These are phyloP conservation scores for Wickerhamiella azymoides DNA, from an alignment of 805 yeast species.

Conservation along the genomic window DNA sequence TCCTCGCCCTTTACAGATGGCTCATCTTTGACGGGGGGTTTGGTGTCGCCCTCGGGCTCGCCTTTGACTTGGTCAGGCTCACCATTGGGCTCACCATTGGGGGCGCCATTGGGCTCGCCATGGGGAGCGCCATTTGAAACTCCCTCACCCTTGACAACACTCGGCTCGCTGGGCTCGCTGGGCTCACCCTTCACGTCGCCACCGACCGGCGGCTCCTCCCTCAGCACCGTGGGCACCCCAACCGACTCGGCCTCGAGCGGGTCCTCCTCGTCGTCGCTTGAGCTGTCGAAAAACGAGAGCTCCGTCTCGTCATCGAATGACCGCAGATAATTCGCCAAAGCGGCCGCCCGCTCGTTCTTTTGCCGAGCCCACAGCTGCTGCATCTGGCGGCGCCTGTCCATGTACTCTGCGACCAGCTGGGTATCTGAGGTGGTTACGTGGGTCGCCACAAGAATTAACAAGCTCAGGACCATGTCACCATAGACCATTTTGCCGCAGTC, in stretches of 20 bases:
- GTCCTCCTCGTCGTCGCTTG: not conserved
- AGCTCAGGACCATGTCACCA: not conserved
- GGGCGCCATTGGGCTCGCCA: not conserved
- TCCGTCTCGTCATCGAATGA: not conserved
- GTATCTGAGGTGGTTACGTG: not conserved
- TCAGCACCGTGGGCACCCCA: no score
- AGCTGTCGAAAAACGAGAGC: not conserved
- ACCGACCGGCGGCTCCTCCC: no score
- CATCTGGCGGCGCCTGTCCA: not conserved
- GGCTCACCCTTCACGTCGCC: no score
- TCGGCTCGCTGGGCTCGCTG: no score
- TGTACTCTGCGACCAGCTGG: not conserved
- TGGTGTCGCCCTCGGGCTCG: not conserved
- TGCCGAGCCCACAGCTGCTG: not conserved
- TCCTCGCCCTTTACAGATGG: no score
- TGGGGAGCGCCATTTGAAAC: no score
- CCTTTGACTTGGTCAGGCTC: not conserved
- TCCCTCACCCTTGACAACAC: not conserved
- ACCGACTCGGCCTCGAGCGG: no score
- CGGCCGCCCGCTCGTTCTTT: slow-evolving; percentile 5
- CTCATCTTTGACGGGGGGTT: not conserved
- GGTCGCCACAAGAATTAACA: not conserved
- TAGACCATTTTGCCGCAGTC: no score
- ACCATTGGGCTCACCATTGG: not conserved
- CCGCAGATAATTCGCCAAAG: slow-evolving; percentile 19